Evolutionary conservation across 768 basidiomycete genomes (phyloP).

Genomic region (Hericium alpestre): DNA sequence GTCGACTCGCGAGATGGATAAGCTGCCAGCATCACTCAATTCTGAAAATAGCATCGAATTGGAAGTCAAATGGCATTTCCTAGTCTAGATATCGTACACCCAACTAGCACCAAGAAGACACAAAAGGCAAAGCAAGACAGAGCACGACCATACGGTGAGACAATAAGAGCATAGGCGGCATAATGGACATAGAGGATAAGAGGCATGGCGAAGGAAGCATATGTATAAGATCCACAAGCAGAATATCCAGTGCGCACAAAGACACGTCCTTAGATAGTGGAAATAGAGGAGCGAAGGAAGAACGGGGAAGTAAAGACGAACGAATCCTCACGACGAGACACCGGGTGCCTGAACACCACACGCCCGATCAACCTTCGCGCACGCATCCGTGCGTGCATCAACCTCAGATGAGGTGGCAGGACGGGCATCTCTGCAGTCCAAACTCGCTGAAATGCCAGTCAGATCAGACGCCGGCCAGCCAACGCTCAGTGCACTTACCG

Average conservation of each 20-base stretch:
- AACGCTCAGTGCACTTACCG: neutral
- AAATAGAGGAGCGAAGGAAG: no score
- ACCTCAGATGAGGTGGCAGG: conserved; percentile 13
- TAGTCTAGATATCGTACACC: neutral
- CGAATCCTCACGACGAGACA: conserved; percentile 2
- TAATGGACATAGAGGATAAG: neutral
- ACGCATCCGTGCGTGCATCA: conserved; percentile 10
- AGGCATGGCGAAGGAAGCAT: neutral
- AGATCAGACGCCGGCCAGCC: neutral
- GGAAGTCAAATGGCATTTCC: no score
- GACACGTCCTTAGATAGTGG: no score
- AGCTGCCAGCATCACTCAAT: no score
- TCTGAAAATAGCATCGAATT: no score
- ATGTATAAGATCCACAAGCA: neutral
- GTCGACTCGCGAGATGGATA: no score
- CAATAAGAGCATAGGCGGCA: neutral
- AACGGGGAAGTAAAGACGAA: neutral
- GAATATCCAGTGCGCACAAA: neutral
- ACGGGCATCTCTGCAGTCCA: conserved; percentile 7
- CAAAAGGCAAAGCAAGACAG: neutral
- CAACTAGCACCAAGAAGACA: neutral
- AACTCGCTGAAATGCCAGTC: neutral
- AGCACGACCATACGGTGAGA: neutral
- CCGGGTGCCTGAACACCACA: conserved; percentile 5
- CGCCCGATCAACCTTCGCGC: conserved; percentile 17